Evolutionary conservation across 139 green algal genomes (phyloP).

Genomic region (Coelastrella sp.): DNA sequence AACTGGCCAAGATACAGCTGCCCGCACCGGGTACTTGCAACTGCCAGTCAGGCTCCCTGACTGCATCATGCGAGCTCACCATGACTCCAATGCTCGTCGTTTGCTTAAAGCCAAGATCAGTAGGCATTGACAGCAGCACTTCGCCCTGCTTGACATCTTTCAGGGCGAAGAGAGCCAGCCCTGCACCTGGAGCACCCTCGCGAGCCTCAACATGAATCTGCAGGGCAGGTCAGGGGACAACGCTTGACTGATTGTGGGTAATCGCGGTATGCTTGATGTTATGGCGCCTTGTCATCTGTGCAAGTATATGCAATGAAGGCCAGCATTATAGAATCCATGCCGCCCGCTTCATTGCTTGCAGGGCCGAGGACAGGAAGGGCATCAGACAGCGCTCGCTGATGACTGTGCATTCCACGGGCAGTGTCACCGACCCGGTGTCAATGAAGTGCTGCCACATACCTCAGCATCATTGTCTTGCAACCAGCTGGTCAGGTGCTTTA

Average conservation of each 20-base stretch:
- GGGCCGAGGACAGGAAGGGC: too few relatives aligned
- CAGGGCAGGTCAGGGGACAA: too few relatives aligned
- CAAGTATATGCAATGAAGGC: too few relatives aligned
- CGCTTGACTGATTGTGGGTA: too few relatives aligned
- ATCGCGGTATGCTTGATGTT: too few relatives aligned
- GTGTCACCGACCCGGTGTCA: background rate
- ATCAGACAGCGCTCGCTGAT: too few relatives aligned
- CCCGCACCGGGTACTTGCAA: background rate
- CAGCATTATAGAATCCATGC: too few relatives aligned
- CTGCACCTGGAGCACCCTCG: slow-evolving; percentile 2
- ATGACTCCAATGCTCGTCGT: background rate
- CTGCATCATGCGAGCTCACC: background rate
- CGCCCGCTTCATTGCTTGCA: too few relatives aligned
- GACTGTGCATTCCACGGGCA: background rate
- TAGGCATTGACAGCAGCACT: slow-evolving; percentile 23
- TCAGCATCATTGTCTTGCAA: background rate
- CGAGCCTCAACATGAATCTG: slow-evolving; percentile 14
- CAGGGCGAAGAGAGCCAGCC: background rate
- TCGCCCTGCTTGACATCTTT: background rate
- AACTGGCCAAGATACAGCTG: too few relatives aligned
- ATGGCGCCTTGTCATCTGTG: too few relatives aligned
- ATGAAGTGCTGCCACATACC: slow-evolving; percentile 9
- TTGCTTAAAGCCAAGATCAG: slow-evolving; percentile 14
- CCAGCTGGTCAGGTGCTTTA: background rate
- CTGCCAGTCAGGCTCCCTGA: background rate